Percentiles rank a stretch among this genome's conserved stretches.
Evolutionary conservation across 1,139 yeast genomes (phyloP).

Genomic region (Candida pseudoviswanathii): DNA sequence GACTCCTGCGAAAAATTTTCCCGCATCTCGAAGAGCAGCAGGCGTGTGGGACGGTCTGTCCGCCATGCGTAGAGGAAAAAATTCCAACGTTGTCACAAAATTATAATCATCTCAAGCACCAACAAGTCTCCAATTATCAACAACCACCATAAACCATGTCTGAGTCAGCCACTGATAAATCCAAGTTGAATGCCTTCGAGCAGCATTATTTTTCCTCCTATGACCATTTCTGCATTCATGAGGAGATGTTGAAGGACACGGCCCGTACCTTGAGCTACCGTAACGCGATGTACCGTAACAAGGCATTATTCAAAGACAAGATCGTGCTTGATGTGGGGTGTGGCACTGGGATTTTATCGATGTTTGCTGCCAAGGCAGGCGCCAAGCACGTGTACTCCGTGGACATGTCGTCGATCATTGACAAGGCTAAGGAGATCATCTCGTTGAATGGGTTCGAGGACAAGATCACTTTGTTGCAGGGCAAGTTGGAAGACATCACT

Average conservation of each 20-base stretch:
- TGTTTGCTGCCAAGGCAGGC: conserved; percentile 98
- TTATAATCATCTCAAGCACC: not conserved
- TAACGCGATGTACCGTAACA: conserved; percentile 90
- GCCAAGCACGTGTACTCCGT: conserved; percentile 97
- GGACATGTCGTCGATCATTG: conserved; percentile 96
- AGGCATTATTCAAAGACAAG: conserved; percentile 87
- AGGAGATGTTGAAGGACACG: conserved; percentile 96
- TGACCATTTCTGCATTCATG: conserved; percentile 97
- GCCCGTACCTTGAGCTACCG: conserved; percentile 92
- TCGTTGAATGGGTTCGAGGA: conserved; percentile 83
- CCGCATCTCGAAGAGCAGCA: conserved; percentile 1
- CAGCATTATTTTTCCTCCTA: conserved; percentile 94
- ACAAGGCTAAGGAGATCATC: conserved; percentile 87
- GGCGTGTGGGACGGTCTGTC: not conserved
- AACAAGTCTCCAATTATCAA: too few species aligned
- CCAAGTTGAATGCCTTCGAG: conserved; percentile 62
- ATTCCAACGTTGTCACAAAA: not conserved
- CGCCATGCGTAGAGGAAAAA: not conserved
- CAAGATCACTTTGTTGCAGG: conserved; percentile 85
- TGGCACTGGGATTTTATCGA: conserved; percentile 95
- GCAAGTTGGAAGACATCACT: conserved; percentile 91
- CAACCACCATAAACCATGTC: conserved; percentile 11
- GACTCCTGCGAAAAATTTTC: conserved; percentile 1
- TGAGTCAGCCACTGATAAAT: conserved; percentile 54
- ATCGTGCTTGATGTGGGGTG: conserved; percentile 98